A percentile compares a stretch with the other conserved stretches of the same genome.
These are phyloP conservation scores for Ceratocystis cacaofunesta DNA, from an alignment of 2,329 filamentous ascomycete genomes.

Conservation along the genomic window DNA sequence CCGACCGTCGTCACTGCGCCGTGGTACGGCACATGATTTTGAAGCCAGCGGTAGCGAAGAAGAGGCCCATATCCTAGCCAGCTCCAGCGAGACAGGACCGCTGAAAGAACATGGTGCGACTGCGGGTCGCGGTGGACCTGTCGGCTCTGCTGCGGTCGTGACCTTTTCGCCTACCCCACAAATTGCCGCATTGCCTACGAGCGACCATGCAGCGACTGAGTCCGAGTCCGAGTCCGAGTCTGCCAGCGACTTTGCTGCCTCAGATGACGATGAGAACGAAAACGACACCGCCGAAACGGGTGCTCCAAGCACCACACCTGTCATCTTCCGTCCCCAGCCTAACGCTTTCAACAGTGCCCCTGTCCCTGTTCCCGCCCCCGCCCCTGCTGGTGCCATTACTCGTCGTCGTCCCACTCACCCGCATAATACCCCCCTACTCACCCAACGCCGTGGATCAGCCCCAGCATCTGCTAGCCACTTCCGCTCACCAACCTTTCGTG, in stretches of 20 bases:
- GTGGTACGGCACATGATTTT: constrained; percentile 79
- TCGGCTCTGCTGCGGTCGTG: neutral
- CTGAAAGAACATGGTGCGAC: neutral
- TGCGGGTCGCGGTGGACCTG: neutral
- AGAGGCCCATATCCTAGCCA: constrained; percentile 40
- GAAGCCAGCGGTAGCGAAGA: constrained; percentile 87
- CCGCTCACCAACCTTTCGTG: constrained; percentile 59
- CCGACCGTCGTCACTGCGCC: constrained; percentile 28
- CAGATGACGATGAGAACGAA: constrained; percentile 37
- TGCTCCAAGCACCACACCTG: constrained; percentile 50
- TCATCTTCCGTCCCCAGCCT: constrained; percentile 66
- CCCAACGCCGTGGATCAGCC: constrained; percentile 36
- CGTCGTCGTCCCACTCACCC: constrained; percentile 34
- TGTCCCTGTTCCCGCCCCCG: constrained; percentile 42
- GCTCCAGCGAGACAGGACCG: neutral
- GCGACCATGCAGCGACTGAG: constrained; percentile 25
- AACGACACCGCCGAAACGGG: constrained; percentile 58
- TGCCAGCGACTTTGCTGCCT: constrained; percentile 20
- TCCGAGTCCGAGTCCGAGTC: constrained; percentile 25
- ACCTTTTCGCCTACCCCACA: constrained; percentile 7
- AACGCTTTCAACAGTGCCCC: constrained; percentile 54
- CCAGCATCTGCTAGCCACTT: constrained; percentile 35
- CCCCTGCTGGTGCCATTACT: constrained; percentile 45
- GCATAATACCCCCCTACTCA: constrained; percentile 32
- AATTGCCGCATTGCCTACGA: neutral